Percentiles rank a stretch among this genome's conserved stretches.
These are phyloP conservation scores for Teratosphaeria zuluensis DNA, from an alignment of 2,329 filamentous ascomycete species.

Conservation along the genomic window DNA sequence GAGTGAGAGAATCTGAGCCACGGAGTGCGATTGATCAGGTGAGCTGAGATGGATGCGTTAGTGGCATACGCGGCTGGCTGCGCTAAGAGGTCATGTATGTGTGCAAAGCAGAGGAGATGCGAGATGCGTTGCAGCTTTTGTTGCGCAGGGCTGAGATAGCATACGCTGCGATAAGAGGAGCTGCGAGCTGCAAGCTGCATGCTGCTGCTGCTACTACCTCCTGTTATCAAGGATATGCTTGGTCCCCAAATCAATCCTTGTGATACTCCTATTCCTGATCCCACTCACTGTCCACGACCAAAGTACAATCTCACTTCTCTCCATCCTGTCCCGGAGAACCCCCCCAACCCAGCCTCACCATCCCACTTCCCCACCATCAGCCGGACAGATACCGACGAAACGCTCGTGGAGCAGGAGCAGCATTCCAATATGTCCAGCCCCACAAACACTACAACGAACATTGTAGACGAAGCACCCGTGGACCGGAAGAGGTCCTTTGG, in stretches of 20 bases:
- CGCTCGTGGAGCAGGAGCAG: not conserved
- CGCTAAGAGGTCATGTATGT: not conserved
- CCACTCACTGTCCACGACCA: not conserved
- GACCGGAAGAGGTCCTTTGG: constrained; percentile 8
- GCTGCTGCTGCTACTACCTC: too few species aligned
- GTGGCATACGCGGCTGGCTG: not conserved
- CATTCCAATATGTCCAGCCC: not conserved
- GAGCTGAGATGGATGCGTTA: too few species aligned
- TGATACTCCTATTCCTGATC: not conserved
- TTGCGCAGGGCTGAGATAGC: not conserved
- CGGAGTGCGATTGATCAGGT: too few species aligned
- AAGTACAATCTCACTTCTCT: too few species aligned
- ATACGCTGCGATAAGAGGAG: not conserved
- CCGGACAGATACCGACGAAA: not conserved
- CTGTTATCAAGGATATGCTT: not conserved
- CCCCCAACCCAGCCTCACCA: too few species aligned
- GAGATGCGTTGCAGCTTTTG: not conserved
- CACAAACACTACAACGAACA: too few species aligned
- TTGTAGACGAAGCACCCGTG: not conserved
- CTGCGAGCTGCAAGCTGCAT: not conserved
- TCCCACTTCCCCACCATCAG: not conserved
- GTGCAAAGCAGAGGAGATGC: too few species aligned
- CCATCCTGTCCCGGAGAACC: too few species aligned
- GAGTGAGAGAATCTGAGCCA: not conserved
- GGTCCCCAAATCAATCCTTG: not conserved